phyloP scores from a whole-genome alignment of 768 basidiomycete species.

The Pleurotus tuber-regium region DNA sequence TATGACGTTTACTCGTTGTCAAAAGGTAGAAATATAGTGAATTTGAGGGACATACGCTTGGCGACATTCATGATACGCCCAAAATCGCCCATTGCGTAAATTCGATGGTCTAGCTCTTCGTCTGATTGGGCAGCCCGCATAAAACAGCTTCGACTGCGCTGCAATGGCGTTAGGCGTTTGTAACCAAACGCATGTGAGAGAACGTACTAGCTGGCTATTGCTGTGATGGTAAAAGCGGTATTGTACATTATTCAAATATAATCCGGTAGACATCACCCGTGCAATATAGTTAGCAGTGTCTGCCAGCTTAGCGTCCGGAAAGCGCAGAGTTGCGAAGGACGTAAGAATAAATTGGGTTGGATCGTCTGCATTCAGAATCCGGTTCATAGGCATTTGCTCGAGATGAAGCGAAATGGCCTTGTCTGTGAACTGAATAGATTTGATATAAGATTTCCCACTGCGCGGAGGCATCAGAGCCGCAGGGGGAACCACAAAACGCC shows the following conservation, averaged over 20 bases:
- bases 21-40: no score
- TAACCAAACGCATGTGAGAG: not conserved
- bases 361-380: slow-evolving; percentile 58
- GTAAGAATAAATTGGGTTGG: slow-evolving; percentile 52
- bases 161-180: not conserved
- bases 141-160: slow-evolving; percentile 66
- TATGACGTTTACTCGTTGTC: no score
- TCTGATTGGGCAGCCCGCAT: slow-evolving; percentile 53
- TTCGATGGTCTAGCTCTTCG: slow-evolving; percentile 52
- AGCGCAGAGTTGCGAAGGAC: slow-evolving; percentile 52
- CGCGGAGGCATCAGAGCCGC: slow-evolving; percentile 24
- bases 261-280: slow-evolving; percentile 50
- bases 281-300: slow-evolving; percentile 54
- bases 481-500: slow-evolving; percentile 43
- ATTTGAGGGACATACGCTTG: slow-evolving; percentile 55
- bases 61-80: slow-evolving; percentile 59
- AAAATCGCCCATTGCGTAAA: slow-evolving; percentile 60
- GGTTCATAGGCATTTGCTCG: slow-evolving; percentile 50
- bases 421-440: slow-evolving; percentile 48
- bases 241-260: slow-evolving; percentile 55
- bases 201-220: slow-evolving; percentile 61
- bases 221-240: slow-evolving; percentile 74
- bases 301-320: slow-evolving; percentile 48
- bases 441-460: slow-evolving; percentile 28
- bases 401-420: slow-evolving; percentile 51